A percentile compares a stretch with the other conserved stretches of the same genome.
These are phyloP conservation scores for Penicillium roqueforti DNA, from an alignment of 495 filamentous ascomycete genomes.

Conservation along the genomic window DNA sequence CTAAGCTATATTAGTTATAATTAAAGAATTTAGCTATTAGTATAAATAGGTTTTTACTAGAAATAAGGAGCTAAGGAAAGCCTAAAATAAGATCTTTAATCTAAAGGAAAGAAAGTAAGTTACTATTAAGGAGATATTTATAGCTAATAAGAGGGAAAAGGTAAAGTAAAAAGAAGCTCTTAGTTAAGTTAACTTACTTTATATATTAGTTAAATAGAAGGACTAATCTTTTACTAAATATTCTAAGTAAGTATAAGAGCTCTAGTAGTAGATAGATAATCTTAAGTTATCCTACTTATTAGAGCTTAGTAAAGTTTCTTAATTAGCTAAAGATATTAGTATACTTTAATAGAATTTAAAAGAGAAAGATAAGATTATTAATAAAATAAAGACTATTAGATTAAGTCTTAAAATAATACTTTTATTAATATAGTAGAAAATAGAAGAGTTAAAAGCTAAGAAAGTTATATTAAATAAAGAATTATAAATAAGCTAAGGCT, in stretches of 20 bases:
- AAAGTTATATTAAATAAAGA: slow-evolving; percentile 11
- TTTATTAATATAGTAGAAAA: slow-evolving; percentile 10
- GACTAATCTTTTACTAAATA: background rate
- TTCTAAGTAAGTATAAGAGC: background rate
- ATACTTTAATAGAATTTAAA: slow-evolving; percentile 13
- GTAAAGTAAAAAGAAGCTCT: background rate
- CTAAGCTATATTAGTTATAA: background rate
- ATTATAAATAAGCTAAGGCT: slow-evolving; percentile 4
- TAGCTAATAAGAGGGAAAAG: slow-evolving; percentile 13
- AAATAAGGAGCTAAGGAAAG: background rate
- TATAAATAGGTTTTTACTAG: background rate
- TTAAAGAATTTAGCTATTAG: background rate
- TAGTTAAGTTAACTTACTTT: background rate
- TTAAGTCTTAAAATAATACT: slow-evolving; percentile 12
- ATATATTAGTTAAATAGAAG: background rate
- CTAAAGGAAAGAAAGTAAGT: background rate
- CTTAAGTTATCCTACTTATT: background rate
- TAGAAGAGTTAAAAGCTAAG: slow-evolving; percentile 5
- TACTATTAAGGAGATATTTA: slow-evolving; percentile 5
- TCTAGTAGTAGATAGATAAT: background rate
- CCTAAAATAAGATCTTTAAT: background rate
- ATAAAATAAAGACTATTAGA: slow-evolving; percentile 16
- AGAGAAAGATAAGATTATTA: slow-evolving; percentile 17
- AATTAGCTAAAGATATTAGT: slow-evolving; percentile 13
- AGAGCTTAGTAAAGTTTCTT: background rate